Conservation (phyloP, 1,139 yeast species). For the Yamadazyma taylorii region DNA sequence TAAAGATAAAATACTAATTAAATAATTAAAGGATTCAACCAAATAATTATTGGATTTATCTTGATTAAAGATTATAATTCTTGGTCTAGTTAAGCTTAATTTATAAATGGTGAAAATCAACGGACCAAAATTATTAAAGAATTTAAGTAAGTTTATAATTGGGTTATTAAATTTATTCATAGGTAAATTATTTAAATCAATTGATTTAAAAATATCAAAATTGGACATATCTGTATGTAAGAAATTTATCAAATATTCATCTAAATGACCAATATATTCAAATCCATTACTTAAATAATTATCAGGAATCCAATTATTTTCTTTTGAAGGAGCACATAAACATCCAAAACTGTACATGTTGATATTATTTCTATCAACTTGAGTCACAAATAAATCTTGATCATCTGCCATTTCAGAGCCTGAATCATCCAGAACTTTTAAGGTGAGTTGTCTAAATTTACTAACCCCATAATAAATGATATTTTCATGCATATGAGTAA, state of each 20-base stretch:
- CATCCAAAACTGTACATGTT: constrained; percentile 68
- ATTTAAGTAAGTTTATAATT: constrained; percentile 33
- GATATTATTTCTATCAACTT: constrained; percentile 48
- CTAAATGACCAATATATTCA: constrained; percentile 53
- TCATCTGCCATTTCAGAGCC: constrained; percentile 1
- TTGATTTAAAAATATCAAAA: constrained; percentile 20
- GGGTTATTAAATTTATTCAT: constrained; percentile 8
- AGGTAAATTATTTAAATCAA: constrained; percentile 13
- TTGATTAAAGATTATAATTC: constrained; percentile 58
- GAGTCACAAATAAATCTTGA: neutral
- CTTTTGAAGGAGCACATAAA: constrained; percentile 48
- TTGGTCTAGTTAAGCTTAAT: constrained; percentile 59
- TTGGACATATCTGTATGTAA: constrained; percentile 23
- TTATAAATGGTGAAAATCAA: constrained; percentile 71
- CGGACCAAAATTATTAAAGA: constrained; percentile 66
- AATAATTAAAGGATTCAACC: constrained; percentile 34
- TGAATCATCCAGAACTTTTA: constrained; percentile 18
- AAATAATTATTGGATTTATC: constrained; percentile 22
- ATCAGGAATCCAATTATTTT: constrained; percentile 50
- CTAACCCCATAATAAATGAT: constrained; percentile 40
- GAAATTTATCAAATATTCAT: constrained; percentile 39
- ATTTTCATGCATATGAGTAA: constrained; percentile 29
- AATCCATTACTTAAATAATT: constrained; percentile 53
- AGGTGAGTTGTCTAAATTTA: constrained; percentile 29
- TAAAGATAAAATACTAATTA: constrained; percentile 37